phyloP scores from a whole-genome alignment of 73 alveolate genomes.

The Durusdinium trenchii region DNA sequence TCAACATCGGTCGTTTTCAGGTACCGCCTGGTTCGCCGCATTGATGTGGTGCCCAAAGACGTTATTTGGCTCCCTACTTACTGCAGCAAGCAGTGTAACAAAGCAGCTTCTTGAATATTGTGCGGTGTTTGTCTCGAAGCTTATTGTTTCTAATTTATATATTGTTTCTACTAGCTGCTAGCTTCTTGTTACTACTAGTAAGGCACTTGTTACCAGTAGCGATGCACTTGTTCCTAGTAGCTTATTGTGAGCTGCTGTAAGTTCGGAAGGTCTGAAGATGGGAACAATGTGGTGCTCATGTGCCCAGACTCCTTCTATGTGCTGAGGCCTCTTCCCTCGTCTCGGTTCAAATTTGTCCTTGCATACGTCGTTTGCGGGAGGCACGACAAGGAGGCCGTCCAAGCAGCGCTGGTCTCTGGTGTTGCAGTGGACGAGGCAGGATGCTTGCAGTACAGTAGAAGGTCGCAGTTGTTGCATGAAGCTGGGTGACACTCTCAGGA shows the following conservation, averaged over 20 bases:
- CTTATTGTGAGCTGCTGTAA: too few species aligned
- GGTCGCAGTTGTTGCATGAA: not conserved
- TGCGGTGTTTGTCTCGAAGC: not conserved
- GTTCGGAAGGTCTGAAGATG: conserved; percentile 94
- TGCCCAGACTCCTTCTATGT: conserved; percentile 95
- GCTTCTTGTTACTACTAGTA: too few species aligned
- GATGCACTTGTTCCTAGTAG: too few species aligned
- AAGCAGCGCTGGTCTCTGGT: conserved; percentile 65
- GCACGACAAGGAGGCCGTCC: conserved; percentile 73
- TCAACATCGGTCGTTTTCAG: not conserved
- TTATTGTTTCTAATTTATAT: too few species aligned
- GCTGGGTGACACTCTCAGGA: too few species aligned
- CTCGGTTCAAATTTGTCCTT: not conserved
- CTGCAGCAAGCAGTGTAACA: not conserved
- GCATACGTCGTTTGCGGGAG: not conserved
- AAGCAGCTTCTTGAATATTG: not conserved
- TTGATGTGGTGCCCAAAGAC: conserved; percentile 98
- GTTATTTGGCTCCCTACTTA: conserved; percentile 97
- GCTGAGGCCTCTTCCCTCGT: conserved; percentile 23
- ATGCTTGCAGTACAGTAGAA: not conserved
- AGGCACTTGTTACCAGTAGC: too few species aligned
- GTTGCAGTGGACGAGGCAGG: conserved; percentile 58
- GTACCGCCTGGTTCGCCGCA: conserved; percentile 98
- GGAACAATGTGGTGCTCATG: conserved; percentile 76
- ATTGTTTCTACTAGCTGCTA: too few species aligned